Conservation (phyloP, 257 asterid species). For the Gentiana dahurica region DNA sequence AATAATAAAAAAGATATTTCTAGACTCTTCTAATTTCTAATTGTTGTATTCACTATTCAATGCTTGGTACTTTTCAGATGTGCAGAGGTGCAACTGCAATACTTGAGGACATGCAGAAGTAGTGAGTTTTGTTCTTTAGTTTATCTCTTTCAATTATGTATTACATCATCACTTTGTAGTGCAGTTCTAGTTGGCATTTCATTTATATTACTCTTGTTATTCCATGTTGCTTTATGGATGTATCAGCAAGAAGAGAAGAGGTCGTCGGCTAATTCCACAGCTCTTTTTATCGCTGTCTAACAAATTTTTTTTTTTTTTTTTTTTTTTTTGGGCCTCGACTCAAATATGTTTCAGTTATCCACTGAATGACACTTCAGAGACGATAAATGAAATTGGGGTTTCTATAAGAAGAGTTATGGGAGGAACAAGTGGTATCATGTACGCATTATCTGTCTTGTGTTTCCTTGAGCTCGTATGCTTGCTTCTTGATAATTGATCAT, state of each 20-base stretch:
- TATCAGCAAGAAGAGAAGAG: no score
- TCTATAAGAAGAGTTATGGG: slow-evolving; percentile 95
- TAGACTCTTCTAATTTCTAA: not conserved
- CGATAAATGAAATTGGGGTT: slow-evolving; percentile 64
- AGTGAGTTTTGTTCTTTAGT: slow-evolving; percentile 26
- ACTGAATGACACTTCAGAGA: slow-evolving; percentile 87
- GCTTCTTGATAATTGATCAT: not conserved
- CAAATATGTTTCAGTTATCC: slow-evolving; percentile 65
- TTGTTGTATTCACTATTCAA: slow-evolving; percentile 5
- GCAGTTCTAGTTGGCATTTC: no score
- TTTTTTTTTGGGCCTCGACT: slow-evolving; percentile 1
- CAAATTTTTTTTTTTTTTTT: not conserved
- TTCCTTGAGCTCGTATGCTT: not conserved
- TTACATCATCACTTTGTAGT: no score
- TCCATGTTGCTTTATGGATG: no score
- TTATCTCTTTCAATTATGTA: no score
- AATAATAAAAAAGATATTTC: no score
- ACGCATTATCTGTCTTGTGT: slow-evolving; percentile 8
- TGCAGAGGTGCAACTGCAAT: slow-evolving; percentile 79
- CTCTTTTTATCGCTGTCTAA: not conserved
- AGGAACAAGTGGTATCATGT: slow-evolving; percentile 98
- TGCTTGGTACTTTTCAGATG: slow-evolving; percentile 47
- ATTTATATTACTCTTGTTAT: no score
- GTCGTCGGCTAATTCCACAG: no score
- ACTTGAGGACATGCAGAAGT: slow-evolving; percentile 80